These are phyloP conservation scores for Cryptosporidium parvum DNA, from an alignment of 169 alveolate species.

Conservation along the genomic window DNA sequence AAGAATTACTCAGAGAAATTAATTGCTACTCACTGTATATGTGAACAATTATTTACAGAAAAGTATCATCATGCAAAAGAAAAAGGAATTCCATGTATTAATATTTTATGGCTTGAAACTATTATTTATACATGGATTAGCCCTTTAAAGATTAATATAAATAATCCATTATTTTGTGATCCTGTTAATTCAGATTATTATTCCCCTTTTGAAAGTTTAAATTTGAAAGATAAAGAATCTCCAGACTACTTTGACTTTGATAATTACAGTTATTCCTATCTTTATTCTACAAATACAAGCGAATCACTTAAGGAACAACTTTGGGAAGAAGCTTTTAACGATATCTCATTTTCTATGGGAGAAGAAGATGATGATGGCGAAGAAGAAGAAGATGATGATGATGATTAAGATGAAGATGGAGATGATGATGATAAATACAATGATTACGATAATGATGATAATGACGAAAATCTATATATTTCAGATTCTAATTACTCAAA, in stretches of 20 bases:
- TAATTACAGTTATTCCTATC: conserved; percentile 10
- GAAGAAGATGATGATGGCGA: background rate
- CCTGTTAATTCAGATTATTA: conserved; percentile 21
- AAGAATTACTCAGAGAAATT: background rate
- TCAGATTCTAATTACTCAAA: background rate
- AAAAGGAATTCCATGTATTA: conserved; percentile 49
- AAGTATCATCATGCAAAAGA: conserved; percentile 47
- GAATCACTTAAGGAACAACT: conserved; percentile 15
- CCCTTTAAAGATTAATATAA: background rate
- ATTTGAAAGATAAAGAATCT: background rate
- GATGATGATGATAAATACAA: background rate
- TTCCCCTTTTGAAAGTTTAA: conserved; percentile 41
- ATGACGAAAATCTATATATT: background rate
- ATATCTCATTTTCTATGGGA: conserved; percentile 18
- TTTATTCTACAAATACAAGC: background rate
- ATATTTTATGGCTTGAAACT: conserved; percentile 55
- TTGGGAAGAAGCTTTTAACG: conserved; percentile 67
- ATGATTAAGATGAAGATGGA: background rate
- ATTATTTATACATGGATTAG: conserved; percentile 56
- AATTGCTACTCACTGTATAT: conserved; percentile 50
- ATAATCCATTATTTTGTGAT: background rate
- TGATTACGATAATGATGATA: background rate
- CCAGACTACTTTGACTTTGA: background rate
- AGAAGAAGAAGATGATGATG: background rate
- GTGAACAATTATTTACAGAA: conserved; percentile 61